Conservation (phyloP, 2,329 filamentous ascomycete genomes). For the Chrysoporthe austroafricana region DNA sequence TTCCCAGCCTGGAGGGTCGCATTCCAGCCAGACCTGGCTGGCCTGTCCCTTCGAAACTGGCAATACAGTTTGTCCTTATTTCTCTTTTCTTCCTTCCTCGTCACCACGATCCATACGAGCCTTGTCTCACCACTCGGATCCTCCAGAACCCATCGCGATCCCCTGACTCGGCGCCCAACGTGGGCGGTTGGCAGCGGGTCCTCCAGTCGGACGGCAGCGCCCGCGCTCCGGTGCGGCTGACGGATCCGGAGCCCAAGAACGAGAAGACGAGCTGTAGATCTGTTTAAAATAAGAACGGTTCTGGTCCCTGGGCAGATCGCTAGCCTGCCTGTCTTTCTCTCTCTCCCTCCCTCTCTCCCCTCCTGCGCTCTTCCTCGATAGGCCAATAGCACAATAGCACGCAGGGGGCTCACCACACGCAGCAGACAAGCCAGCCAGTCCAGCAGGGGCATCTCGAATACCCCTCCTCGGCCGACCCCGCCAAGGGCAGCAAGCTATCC, state of each 20-base stretch:
- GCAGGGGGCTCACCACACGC: too few relatives aligned
- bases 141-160: not conserved
- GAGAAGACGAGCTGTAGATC: not conserved
- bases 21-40: too few relatives aligned
- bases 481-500: too few relatives aligned
- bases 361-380: not conserved
- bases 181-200: not conserved
- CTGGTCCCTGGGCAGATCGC: not conserved
- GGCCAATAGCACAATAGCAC: too few relatives aligned
- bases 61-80: too few relatives aligned
- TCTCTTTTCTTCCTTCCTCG: too few relatives aligned
- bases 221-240: not conserved
- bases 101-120: too few relatives aligned
- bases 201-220: conserved; percentile 4
- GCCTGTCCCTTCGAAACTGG: too few relatives aligned
- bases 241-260: not conserved
- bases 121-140: not conserved
- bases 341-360: not conserved
- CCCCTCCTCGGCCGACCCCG: too few relatives aligned
- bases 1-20: too few relatives aligned
- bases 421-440: too few relatives aligned
- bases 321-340: not conserved
- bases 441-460: too few relatives aligned
- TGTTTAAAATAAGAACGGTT: not conserved
- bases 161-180: not conserved